A percentile compares a stretch with the other conserved stretches of the same genome.
Conservation (phyloP, 2,329 filamentous ascomycete genomes). For the Cordyceps cateniannulata region DNA sequence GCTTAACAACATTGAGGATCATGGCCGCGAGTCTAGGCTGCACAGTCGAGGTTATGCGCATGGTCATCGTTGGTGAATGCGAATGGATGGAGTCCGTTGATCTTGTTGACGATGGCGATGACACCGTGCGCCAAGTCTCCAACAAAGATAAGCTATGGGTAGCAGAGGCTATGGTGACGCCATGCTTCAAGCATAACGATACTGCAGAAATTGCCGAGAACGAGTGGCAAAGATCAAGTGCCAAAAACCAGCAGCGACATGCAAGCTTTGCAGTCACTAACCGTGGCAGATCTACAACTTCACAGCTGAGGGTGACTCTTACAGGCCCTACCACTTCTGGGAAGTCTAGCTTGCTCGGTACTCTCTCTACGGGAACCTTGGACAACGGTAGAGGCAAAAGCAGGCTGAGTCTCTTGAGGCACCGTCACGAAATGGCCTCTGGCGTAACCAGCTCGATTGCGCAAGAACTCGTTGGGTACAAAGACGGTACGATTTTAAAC, state of each 20-base stretch:
- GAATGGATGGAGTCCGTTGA: constrained; percentile 55
- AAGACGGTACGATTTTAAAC: constrained; percentile 59
- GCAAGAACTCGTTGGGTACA: constrained; percentile 87
- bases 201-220: background rate
- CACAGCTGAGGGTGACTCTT: constrained; percentile 80
- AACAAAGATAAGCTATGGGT: constrained; percentile 65
- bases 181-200: constrained; percentile 46
- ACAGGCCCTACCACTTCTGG: constrained; percentile 86
- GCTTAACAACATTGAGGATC: constrained; percentile 71
- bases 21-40: constrained; percentile 95
- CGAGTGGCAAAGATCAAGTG: background rate
- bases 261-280: constrained; percentile 23
- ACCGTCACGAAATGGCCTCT: constrained; percentile 86
- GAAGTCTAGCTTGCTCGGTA: constrained; percentile 86
- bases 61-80: constrained; percentile 79
- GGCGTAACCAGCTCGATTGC: constrained; percentile 92
- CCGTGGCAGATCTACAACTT: constrained; percentile 47
- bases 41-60: constrained; percentile 71
- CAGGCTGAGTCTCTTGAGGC: constrained; percentile 79
- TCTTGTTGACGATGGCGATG: constrained; percentile 22
- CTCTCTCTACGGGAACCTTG: constrained; percentile 75
- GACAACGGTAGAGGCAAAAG: constrained; percentile 93
- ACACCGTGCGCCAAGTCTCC: constrained; percentile 17
- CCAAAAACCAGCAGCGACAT: background rate
- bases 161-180: constrained; percentile 82